Base-by-base conservation (phyloP, 228 moss, liverwort and hornwort species). In the Sphagnum fallax region DNA sequence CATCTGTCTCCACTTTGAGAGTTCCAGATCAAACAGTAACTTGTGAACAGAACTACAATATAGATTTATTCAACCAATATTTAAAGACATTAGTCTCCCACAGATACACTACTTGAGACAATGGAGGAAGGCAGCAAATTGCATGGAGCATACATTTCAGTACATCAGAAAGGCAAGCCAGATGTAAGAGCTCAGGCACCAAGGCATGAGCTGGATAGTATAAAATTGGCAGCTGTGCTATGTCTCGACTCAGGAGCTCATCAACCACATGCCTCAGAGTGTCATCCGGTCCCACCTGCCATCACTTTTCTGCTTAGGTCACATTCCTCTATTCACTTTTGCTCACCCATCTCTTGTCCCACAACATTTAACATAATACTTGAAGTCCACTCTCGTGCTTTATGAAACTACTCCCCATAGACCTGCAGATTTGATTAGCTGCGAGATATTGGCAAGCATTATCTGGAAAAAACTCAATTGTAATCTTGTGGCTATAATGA, bases 131-230 rank as follows among this genome's bases (percentile, higher is more conserved):
- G 32, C 32, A 32, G 32, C 32, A 32, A 32, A 32, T 3, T 32
- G 32, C 1, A 32, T 32, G 32, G 55, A 55, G 55, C 55, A 55
- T 76, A 97, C 98, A 94, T 87, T 92, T 90, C 64, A 98, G 80
- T 68, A 98, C 90, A 65, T 92, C 98, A 70, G 92, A 89, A 52
- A 98, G 98, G 76, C 91, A 92, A 64, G 94, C 94, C 75, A 98
- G 78, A 89, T 98, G 98, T 78, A 98, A 79, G 15, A 98, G 77
- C 78, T 90, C 87, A 50, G 98, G 98, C 76, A 98, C 90, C 77
- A 94, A 78, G 71, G 87, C 91, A 74, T 84, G 82, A 49, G 84
- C 75, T 47, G 92, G 90, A 63, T 81, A 89, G 73, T 98, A 88
- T 73, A 98, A 73, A 58, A 98, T 92, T 70, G 98, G 98, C 65